These are phyloP conservation scores for Plenodomus tracheiphilus DNA, from an alignment of 2,329 filamentous ascomycete species.

Conservation along the genomic window DNA sequence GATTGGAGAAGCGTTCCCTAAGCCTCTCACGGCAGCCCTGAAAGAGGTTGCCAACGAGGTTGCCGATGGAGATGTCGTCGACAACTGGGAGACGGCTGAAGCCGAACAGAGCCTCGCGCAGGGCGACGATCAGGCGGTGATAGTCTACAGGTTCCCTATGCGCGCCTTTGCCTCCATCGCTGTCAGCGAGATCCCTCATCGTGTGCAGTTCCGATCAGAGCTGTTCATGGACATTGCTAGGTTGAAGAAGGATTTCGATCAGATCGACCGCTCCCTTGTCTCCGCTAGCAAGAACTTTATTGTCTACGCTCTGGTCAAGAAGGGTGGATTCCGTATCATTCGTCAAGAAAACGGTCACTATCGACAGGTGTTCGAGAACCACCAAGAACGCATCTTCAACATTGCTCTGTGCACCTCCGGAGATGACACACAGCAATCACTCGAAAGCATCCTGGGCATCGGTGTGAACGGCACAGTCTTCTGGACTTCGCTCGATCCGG, in stretches of 20 bases:
- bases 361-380: constrained; percentile 87
- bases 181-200: constrained; percentile 62
- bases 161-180: constrained; percentile 92
- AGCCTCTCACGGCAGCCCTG: constrained; percentile 58
- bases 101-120: constrained; percentile 70
- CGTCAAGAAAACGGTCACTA: constrained; percentile 91
- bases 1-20: constrained; percentile 58
- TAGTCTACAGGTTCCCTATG: constrained; percentile 95
- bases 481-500: constrained; percentile 72
- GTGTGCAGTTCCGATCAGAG: constrained; percentile 71
- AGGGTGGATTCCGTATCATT: constrained; percentile 89
- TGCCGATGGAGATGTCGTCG: constrained; percentile 64
- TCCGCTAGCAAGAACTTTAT: constrained; percentile 90
- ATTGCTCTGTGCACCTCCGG: constrained; percentile 75
- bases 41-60: constrained; percentile 63
- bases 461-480: constrained; percentile 96
- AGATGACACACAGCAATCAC: constrained; percentile 49
- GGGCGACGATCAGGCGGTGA: constrained; percentile 69
- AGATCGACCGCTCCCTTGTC: constrained; percentile 91
- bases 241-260: constrained; percentile 96
- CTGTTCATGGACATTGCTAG: constrained; percentile 89
- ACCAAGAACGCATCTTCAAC: constrained; percentile 93
- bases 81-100: constrained; percentile 90
- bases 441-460: constrained; percentile 84
- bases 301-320: constrained; percentile 90